Evolutionary conservation across 2,329 filamentous ascomycete species (phyloP).

Genomic region (Aureobasidium sp.): DNA sequence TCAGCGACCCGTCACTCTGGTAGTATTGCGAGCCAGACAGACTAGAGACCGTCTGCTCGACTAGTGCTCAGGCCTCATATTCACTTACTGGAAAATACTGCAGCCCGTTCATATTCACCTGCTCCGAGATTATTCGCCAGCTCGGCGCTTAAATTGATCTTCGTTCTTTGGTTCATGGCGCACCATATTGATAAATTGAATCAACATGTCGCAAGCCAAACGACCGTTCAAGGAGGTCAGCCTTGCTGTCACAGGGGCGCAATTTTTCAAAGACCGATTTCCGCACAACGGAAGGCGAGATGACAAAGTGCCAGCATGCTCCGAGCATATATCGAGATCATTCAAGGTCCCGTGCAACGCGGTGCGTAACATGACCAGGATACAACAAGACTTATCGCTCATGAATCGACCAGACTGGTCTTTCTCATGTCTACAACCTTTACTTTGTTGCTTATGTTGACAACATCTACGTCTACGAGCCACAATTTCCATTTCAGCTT

Average conservation of each 20-base stretch:
- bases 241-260: constrained; percentile 1
- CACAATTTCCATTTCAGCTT: constrained; percentile 36
- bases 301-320: constrained; percentile 19
- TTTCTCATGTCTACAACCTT: constrained; percentile 41
- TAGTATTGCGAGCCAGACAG: not conserved
- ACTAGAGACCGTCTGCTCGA: not conserved
- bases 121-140: not conserved
- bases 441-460: constrained; percentile 40
- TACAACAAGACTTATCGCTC: constrained; percentile 5
- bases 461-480: constrained; percentile 37
- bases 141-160: constrained; percentile 1
- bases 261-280: constrained; percentile 21
- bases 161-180: not conserved
- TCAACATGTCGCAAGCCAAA: not conserved
- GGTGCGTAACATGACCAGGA: constrained; percentile 20
- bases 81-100: not conserved
- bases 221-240: constrained; percentile 7
- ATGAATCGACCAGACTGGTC: constrained; percentile 30
- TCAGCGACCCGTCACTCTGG: not conserved
- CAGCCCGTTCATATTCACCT: not conserved
- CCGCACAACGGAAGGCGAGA: constrained; percentile 17
- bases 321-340: not conserved
- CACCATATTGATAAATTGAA: constrained; percentile 1
- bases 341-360: constrained; percentile 30
- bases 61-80: not conserved